Evolutionary conservation across 106 monocot species (phyloP).

Genomic region (Dioscorea dumetorum): DNA sequence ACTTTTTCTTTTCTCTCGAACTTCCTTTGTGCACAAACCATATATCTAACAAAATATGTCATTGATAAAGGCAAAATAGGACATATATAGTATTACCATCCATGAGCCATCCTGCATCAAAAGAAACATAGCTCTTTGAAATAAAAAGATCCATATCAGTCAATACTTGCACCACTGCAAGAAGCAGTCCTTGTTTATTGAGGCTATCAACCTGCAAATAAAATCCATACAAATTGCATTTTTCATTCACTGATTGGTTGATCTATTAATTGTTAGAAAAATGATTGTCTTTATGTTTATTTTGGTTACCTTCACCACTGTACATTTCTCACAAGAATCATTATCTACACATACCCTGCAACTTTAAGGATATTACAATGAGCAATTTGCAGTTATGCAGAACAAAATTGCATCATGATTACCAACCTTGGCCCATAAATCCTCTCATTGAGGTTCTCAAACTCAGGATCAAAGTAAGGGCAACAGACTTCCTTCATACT

Average conservation of each 20-base stretch:
- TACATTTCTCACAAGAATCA: conserved; percentile 56
- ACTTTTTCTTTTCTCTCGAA: too few species aligned
- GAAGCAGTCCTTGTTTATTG: conserved; percentile 51
- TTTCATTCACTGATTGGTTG: background rate
- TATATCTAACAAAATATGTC: too few species aligned
- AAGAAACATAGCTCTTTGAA: conserved; percentile 58
- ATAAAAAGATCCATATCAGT: conserved; percentile 62
- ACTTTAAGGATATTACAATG: conserved; percentile 6
- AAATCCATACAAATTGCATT: background rate
- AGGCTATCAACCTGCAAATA: conserved; percentile 47
- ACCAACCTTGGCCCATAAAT: conserved; percentile 62
- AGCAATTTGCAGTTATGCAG: background rate
- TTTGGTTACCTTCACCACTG: conserved; percentile 51
- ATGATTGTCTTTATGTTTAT: background rate
- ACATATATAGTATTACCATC: conserved; percentile 35
- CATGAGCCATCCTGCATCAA: conserved; percentile 78
- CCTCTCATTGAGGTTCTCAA: conserved; percentile 46
- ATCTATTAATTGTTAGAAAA: background rate
- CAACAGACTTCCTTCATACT: conserved; percentile 47
- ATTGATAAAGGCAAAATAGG: too few species aligned
- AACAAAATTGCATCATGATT: background rate
- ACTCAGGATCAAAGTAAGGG: conserved; percentile 77
- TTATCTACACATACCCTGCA: conserved; percentile 57
- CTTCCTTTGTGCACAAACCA: too few species aligned
- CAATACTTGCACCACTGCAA: conserved; percentile 56